Evolutionary conservation across 1,284 basidiomycete genomes (phyloP), one percentile per base, ranked within the genome.

Genomic region (Ganoderma lingzhi): DNA sequence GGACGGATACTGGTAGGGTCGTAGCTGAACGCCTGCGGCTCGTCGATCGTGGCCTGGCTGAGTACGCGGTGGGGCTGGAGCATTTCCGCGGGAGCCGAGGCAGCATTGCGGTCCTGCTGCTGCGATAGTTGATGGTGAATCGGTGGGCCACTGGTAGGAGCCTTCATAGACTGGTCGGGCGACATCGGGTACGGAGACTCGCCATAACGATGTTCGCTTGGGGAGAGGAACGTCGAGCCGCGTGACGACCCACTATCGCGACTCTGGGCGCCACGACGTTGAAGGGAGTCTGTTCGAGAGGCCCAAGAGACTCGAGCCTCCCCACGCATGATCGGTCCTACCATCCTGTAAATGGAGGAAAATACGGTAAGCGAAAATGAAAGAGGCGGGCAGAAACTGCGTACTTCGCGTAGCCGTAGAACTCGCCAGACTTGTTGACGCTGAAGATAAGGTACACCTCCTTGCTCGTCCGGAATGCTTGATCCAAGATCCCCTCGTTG

Each of bases 401-500:
- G 63, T 76, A 94, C 90, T 87, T 90, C 30, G 94, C 95, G 76
- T 94, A 96, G 37, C 96, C 95, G 76, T 93, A 96, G 76, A 97
- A 97, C 78, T 94, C 93, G 30, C 95, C 93, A 64, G 94, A 95
- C 79, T 93, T 94, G 82, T 98, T 98, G 35, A 95, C 96, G 56
- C 96, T 90, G 76, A 98, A 98, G 73, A 98, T 91, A 58, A 98
- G 87, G 76, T 87, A 93, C 5, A 98, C 96, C 19, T 95, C 91
- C 75, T 89, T 87, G 74, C 93, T 94, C 8, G 95, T 97, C 45
- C 96, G 89, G 80, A 87, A 98, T 0, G 97, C 96, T 79, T 96
- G 95, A 75, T 98, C 96, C 37, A 96, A 83, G 56, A 95, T 89
- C 4, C 87, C 87, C 80, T 98, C 96, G 76, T 98, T 99, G 82